phyloP scores from a whole-genome alignment of 805 yeast species.

The Jamesozyma hellenica region DNA sequence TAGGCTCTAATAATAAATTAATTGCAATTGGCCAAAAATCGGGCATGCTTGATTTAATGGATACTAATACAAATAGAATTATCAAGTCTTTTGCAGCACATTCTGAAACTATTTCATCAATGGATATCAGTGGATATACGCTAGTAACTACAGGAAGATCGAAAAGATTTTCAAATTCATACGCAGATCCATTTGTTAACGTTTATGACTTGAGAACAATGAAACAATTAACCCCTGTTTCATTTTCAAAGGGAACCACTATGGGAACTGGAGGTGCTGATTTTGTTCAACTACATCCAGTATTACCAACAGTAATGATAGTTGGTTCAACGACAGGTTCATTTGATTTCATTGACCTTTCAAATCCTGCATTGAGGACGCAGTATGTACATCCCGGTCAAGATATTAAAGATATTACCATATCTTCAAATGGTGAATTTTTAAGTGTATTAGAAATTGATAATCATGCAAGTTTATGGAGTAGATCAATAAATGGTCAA shows the following conservation, averaged over 20 bases:
- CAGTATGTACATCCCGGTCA: slow-evolving; percentile 31
- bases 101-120: slow-evolving; percentile 49
- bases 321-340: slow-evolving; percentile 73
- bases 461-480: slow-evolving; percentile 36
- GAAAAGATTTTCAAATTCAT: slow-evolving; percentile 45
- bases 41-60: slow-evolving; percentile 57
- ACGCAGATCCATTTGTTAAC: slow-evolving; percentile 72
- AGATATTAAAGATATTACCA: slow-evolving; percentile 24
- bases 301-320: slow-evolving; percentile 63
- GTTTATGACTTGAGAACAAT: slow-evolving; percentile 69
- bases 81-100: slow-evolving; percentile 50
- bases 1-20: slow-evolving; percentile 44
- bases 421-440: slow-evolving; percentile 60
- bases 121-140: slow-evolving; percentile 55
- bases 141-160: slow-evolving; percentile 78
- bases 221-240: slow-evolving; percentile 64
- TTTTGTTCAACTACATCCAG: slow-evolving; percentile 77
- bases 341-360: slow-evolving; percentile 73
- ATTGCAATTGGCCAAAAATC: slow-evolving; percentile 48
- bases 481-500: slow-evolving; percentile 14
- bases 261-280: slow-evolving; percentile 67
- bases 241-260: slow-evolving; percentile 50
- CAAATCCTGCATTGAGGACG: slow-evolving; percentile 49
- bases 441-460: slow-evolving; percentile 58
- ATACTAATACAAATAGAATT: slow-evolving; percentile 39